phyloP scores from a whole-genome alignment of 2,329 filamentous ascomycete species.

The Trichophyton equinum region DNA sequence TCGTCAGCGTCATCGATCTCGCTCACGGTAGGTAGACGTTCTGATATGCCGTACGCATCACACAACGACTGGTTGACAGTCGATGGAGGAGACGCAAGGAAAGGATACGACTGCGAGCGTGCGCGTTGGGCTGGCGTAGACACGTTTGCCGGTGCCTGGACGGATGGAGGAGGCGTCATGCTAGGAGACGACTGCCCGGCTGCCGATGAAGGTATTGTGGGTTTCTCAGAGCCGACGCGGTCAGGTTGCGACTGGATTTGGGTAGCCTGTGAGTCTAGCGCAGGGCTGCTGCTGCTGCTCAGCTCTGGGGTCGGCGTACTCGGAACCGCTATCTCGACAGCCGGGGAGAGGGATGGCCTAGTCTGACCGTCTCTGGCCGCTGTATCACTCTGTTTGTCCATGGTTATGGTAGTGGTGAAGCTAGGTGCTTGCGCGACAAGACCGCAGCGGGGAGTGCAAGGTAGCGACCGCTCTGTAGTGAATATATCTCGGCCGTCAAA shows the following conservation, averaged over 20 bases:
- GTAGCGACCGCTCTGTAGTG: no score
- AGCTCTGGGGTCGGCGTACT: conserved; percentile 1
- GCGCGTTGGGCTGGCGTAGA: conserved; percentile 29
- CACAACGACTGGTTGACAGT: conserved; percentile 30
- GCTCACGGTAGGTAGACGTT: conserved; percentile 36
- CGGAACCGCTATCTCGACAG: not conserved
- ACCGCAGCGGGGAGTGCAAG: no score
- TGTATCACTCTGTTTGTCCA: not conserved
- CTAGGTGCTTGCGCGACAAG: not conserved
- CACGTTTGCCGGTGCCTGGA: conserved; percentile 36
- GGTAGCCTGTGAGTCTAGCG: not conserved
- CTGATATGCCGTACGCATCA: conserved; percentile 31
- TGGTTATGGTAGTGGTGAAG: not conserved
- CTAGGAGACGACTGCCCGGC: conserved; percentile 36
- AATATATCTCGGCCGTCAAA: no score
- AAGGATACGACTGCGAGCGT: conserved; percentile 26
- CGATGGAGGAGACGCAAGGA: conserved; percentile 38
- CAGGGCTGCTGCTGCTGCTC: not conserved
- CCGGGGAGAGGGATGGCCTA: not conserved
- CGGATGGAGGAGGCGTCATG: conserved; percentile 53
- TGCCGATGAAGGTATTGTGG: conserved; percentile 25
- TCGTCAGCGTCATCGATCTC: conserved; percentile 42
- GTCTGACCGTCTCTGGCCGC: not conserved
- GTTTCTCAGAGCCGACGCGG: conserved; percentile 1
- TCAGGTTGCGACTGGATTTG: conserved; percentile 12